Evolutionary conservation across 306 rosid genomes (phyloP).

Genomic region (Adenanthera pavonina): DNA sequence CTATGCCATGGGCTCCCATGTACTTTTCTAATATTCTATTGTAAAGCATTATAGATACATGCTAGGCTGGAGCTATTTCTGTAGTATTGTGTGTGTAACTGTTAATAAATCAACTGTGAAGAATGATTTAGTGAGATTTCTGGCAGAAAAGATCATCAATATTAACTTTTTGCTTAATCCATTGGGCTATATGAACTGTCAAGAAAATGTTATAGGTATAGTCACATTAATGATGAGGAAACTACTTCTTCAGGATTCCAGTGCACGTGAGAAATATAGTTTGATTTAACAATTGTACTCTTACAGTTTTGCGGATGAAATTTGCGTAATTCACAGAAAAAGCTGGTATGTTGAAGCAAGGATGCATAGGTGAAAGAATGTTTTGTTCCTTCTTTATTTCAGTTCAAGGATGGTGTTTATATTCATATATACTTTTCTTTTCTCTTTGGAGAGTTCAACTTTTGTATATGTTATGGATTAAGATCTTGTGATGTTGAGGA

Average conservation of each 20-base stretch:
- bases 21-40: conserved; percentile 52
- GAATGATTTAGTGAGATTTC: neutral
- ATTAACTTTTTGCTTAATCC: conserved; percentile 6
- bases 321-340: neutral
- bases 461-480: neutral
- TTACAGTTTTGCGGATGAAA: neutral
- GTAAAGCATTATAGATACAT: conserved; percentile 28
- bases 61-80: conserved; percentile 26
- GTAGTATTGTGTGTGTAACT: conserved; percentile 15
- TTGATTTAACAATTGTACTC: neutral
- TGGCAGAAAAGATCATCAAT: conserved; percentile 27
- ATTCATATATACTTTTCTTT: neutral
- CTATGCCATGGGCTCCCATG: conserved; percentile 99
- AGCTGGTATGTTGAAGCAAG: neutral
- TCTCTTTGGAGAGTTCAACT: neutral
- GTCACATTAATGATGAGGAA: conserved; percentile 32
- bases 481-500: neutral
- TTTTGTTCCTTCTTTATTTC: neutral
- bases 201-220: conserved; percentile 29
- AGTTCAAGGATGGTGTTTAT: neutral
- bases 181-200: conserved; percentile 5
- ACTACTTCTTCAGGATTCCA: neutral
- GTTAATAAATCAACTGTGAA: conserved; percentile 24
- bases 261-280: neutral
- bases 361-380: neutral